phyloP scores from a whole-genome alignment of 768 basidiomycete species.

The Termitomyces sp. region DNA sequence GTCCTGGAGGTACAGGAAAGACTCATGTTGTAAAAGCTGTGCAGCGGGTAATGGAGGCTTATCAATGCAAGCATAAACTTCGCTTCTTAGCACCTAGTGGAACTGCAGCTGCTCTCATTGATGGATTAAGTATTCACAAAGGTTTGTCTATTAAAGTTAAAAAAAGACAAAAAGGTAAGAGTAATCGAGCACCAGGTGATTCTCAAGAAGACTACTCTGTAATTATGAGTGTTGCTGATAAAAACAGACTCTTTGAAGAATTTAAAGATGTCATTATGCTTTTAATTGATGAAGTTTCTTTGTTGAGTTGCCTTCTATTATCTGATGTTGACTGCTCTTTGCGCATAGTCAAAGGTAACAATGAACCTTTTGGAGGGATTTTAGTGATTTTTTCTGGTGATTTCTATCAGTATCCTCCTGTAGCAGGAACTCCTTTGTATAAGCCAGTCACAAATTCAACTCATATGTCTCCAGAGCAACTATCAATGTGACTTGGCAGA shows the following conservation, averaged over 20 bases:
- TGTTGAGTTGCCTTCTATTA: conserved; percentile 22
- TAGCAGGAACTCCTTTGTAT: too few species aligned
- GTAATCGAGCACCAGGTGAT: too few species aligned
- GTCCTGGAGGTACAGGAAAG: conserved; percentile 34
- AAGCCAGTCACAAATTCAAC: too few species aligned
- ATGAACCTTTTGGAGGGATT: conserved; percentile 29
- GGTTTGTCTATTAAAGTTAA: too few species aligned
- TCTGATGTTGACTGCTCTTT: conserved; percentile 28
- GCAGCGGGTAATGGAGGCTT: conserved; percentile 20
- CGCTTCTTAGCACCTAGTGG: conserved; percentile 27
- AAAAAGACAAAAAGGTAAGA: too few species aligned
- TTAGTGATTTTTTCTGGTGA: conserved; percentile 23
- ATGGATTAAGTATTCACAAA: not conserved
- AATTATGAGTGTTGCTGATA: conserved; percentile 17
- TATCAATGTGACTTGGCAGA: too few species aligned
- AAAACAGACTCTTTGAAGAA: conserved; percentile 18
- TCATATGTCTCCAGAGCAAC: too few species aligned
- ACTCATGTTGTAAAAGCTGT: conserved; percentile 28
- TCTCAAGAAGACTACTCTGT: conserved; percentile 7
- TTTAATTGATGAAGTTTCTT: conserved; percentile 30
- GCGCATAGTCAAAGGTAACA: conserved; percentile 20
- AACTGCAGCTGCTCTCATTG: conserved; percentile 1
- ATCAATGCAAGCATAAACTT: conserved; percentile 21
- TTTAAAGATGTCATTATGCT: conserved; percentile 25
- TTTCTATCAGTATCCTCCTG: too few species aligned